Percentiles rank a stretch among this genome's conserved stretches.
Evolutionary conservation across 2,329 filamentous ascomycete species (phyloP).

Genomic region (Talaromyces sp.): DNA sequence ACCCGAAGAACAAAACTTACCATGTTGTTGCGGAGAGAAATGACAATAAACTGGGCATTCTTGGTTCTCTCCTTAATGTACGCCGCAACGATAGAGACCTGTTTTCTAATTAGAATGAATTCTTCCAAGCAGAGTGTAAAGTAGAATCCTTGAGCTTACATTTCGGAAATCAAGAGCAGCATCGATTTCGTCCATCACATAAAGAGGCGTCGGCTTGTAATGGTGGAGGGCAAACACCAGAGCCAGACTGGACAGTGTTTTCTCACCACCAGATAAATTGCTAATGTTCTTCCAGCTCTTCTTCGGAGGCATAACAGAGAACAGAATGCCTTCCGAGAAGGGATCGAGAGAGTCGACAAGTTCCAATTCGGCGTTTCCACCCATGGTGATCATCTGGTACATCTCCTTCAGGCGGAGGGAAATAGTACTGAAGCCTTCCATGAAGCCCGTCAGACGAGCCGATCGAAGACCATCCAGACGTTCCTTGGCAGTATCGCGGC

Average conservation of each 20-base stretch:
- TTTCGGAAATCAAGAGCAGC: slow-evolving; percentile 96
- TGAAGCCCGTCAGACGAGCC: slow-evolving; percentile 89
- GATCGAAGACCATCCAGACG: slow-evolving; percentile 87
- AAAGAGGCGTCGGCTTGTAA: slow-evolving; percentile 94
- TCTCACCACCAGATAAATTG: slow-evolving; percentile 92
- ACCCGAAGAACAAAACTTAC: slow-evolving; percentile 19
- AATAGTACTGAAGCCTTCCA: slow-evolving; percentile 94
- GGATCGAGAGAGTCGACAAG: slow-evolving; percentile 94
- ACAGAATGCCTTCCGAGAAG: slow-evolving; percentile 93
- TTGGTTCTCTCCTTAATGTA: slow-evolving; percentile 99
- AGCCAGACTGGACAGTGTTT: slow-evolving; percentile 87
- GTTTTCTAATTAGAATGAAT: slow-evolving; percentile 10
- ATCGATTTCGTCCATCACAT: slow-evolving; percentile 99
- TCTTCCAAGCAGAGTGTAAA: no score
- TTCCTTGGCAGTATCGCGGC: slow-evolving; percentile 83
- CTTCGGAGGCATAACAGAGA: slow-evolving; percentile 98
- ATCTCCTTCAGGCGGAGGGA: slow-evolving; percentile 95
- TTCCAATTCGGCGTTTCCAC: slow-evolving; percentile 94
- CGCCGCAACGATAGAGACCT: slow-evolving; percentile 95
- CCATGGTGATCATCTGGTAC: slow-evolving; percentile 99
- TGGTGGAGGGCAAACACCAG: slow-evolving; percentile 97
- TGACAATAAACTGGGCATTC: slow-evolving; percentile 98
- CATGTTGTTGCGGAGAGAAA: slow-evolving; percentile 98
- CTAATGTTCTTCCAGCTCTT: slow-evolving; percentile 99
- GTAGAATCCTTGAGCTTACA: slow-evolving; percentile 51